These are phyloP conservation scores for Colletotrichum sp. DNA, from an alignment of 2,329 filamentous ascomycete genomes.

Conservation along the genomic window DNA sequence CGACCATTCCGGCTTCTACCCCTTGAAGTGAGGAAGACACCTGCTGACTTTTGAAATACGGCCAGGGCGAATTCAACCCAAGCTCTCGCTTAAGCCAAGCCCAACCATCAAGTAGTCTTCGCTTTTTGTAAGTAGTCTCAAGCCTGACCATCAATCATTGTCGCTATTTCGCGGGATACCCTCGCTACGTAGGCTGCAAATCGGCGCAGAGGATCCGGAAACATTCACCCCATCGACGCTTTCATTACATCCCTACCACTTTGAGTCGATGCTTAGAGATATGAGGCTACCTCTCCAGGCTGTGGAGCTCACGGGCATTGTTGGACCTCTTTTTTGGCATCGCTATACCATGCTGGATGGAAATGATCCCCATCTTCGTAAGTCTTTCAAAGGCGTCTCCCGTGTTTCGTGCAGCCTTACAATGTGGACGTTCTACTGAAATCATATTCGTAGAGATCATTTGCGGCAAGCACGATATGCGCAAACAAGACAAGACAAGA, in stretches of 20 bases:
- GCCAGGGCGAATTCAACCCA: neutral
- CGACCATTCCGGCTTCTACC: neutral
- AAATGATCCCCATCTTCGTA: neutral
- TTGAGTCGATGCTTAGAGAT: neutral
- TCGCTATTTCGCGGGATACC: neutral
- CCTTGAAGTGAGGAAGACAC: neutral
- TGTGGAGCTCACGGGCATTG: neutral
- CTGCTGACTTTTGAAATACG: neutral
- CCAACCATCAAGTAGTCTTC: neutral
- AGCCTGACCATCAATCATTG: neutral
- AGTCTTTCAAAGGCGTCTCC: rapidly evolving
- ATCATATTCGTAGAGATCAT: neutral
- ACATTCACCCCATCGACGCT: neutral
- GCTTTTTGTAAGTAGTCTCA: neutral
- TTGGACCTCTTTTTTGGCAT: neutral
- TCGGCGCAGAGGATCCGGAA: rapidly evolving
- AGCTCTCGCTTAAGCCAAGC: neutral
- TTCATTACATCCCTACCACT: neutral
- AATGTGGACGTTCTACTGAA: rapidly evolving
- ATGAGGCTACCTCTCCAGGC: neutral
- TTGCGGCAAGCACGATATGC: neutral
- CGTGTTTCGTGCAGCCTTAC: neutral
- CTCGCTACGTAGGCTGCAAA: neutral
- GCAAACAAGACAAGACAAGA: rapidly evolving
- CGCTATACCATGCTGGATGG: neutral